Evolutionary conservation across 208 protist species (phyloP).

Genomic region (Phytomonas sp.): DNA sequence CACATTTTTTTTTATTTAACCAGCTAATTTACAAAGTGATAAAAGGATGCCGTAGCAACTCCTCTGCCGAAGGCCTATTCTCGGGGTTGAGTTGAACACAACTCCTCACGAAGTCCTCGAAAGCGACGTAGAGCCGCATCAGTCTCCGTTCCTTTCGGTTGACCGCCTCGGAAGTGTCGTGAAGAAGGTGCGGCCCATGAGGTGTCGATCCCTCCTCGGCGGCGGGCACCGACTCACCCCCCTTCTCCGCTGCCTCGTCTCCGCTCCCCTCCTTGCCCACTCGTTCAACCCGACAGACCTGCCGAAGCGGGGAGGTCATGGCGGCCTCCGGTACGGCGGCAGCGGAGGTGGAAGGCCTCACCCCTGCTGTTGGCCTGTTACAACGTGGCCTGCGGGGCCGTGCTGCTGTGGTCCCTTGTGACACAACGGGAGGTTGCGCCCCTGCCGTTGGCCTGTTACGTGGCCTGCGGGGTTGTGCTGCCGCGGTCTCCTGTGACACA

Average conservation of each 20-base stretch:
- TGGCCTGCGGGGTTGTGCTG: not conserved
- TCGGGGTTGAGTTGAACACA: slow-evolving; percentile 59
- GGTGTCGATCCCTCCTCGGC: slow-evolving; percentile 16
- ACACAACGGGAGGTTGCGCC: too few relatives aligned
- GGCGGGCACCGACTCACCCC: not conserved
- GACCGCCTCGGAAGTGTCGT: too few relatives aligned
- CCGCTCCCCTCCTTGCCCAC: not conserved
- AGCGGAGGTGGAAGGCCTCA: not conserved
- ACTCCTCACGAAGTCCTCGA: slow-evolving; percentile 41
- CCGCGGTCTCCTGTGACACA: not conserved
- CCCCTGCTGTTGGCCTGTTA: not conserved
- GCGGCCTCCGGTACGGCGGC: not conserved
- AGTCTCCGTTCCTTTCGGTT: slow-evolving; percentile 11
- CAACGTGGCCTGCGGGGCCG: not conserved
- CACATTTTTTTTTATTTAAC: too few relatives aligned
- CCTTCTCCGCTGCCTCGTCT: not conserved
- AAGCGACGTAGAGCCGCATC: slow-evolving; percentile 34
- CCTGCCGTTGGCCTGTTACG: not conserved
- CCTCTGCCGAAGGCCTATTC: slow-evolving; percentile 43
- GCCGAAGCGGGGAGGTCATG: not conserved
- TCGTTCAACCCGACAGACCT: not conserved
- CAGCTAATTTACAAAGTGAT: slow-evolving; percentile 32
- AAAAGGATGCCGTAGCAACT: slow-evolving; percentile 66
- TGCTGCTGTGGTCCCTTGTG: too few relatives aligned
- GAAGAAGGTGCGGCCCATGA: too few relatives aligned